These are phyloP conservation scores for Saururus chinensis DNA, from an alignment of 164 flowering plant genomes.

Conservation along the genomic window DNA sequence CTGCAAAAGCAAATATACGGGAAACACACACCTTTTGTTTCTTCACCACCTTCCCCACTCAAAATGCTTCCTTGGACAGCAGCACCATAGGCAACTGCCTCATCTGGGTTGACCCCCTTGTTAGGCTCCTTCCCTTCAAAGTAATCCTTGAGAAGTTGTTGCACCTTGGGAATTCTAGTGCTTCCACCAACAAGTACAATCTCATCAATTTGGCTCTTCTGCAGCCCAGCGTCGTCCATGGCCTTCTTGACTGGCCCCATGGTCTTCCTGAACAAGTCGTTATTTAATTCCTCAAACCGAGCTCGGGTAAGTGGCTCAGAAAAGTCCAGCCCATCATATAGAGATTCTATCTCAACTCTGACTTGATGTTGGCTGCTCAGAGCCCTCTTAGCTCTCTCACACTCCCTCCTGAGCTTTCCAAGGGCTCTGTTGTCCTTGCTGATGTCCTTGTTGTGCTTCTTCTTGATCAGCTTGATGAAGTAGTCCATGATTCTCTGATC, in stretches of 20 bases:
- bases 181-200: constrained; percentile 96
- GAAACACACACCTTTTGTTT: constrained; percentile 59
- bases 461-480: constrained; percentile 87
- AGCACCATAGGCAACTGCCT: constrained; percentile 92
- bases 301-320: constrained; percentile 86
- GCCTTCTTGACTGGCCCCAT: constrained; percentile 98
- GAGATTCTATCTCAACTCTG: constrained; percentile 82
- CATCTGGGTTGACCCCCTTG: constrained; percentile 96
- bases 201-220: constrained; percentile 78
- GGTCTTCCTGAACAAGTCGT: constrained; percentile 80
- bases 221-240: constrained; percentile 80
- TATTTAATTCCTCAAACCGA: constrained; percentile 79
- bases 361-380: constrained; percentile 88
- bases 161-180: constrained; percentile 90
- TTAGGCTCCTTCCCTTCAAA: constrained; percentile 92
- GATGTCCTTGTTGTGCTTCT: constrained; percentile 82
- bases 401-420: constrained; percentile 77
- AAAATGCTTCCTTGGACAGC: constrained; percentile 88
- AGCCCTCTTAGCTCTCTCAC: constrained; percentile 88
- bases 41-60: constrained; percentile 90
- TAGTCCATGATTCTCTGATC: constrained; percentile 86
- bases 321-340: constrained; percentile 66
- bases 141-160: constrained; percentile 77
- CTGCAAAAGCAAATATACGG: not conserved
- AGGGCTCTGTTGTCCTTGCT: constrained; percentile 93